These are phyloP conservation scores for Cyclotella atomus DNA, from an alignment of 108 stramenopile species.

Conservation along the genomic window DNA sequence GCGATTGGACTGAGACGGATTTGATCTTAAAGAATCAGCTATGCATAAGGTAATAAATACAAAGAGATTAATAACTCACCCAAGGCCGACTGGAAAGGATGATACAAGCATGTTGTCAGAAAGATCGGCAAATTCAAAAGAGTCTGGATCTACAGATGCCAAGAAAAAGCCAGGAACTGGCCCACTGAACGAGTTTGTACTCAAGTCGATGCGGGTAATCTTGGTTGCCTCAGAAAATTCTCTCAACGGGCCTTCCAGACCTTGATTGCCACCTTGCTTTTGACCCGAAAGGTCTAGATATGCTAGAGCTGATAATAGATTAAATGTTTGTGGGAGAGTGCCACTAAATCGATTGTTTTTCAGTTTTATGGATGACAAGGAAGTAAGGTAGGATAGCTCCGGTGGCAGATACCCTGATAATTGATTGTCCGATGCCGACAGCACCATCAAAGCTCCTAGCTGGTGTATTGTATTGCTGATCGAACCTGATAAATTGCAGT, in stretches of 20 bases:
- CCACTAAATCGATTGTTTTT: slow-evolving; percentile 26
- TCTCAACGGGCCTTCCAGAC: slow-evolving; percentile 19
- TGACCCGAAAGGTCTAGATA: slow-evolving; percentile 21
- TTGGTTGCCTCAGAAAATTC: slow-evolving; percentile 6
- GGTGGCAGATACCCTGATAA: background rate
- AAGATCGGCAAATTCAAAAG: slow-evolving; percentile 33
- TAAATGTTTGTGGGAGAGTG: slow-evolving; percentile 11
- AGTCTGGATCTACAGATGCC: slow-evolving; percentile 13
- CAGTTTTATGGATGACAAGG: slow-evolving; percentile 15
- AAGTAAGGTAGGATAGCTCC: slow-evolving; percentile 9
- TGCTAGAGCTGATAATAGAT: slow-evolving; percentile 8
- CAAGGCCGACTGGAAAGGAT: slow-evolving; percentile 15
- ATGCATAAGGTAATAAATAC: background rate
- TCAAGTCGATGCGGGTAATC: slow-evolving; percentile 30
- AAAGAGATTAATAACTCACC: background rate
- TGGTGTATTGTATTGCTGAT: slow-evolving; percentile 9
- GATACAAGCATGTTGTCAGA: slow-evolving; percentile 20
- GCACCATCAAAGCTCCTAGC: slow-evolving; percentile 3
- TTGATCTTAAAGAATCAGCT: background rate
- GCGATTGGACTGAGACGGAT: background rate
- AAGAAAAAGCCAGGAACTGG: slow-evolving; percentile 24
- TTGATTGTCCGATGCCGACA: slow-evolving; percentile 20
- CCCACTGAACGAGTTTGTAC: slow-evolving; percentile 16
- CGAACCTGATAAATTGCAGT: slow-evolving; percentile 5
- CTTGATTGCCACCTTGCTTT: background rate